Base-by-base conservation (phyloP, 2,329 filamentous ascomycete genomes). In the Volutella citrinella region DNA sequence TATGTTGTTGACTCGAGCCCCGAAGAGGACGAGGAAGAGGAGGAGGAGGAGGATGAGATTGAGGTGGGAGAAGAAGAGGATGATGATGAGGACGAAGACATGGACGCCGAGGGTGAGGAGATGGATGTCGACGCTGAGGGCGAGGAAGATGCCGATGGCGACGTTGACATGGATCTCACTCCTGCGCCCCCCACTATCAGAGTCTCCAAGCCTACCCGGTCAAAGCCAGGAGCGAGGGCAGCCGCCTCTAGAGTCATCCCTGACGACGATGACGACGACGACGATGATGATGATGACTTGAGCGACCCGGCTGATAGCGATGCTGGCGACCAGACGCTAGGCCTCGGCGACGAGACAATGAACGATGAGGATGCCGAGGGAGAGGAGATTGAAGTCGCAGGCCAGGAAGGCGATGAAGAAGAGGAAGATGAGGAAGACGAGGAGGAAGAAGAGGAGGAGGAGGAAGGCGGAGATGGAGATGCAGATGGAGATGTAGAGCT, bases 1-100 rank as follows among this genome's bases (percentile, higher is more conserved):
- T 80, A 80, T 34, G 72, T 78, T 21, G 71, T 80, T 16, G 75
- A 78, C 42, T 75, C 71, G 22, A 70, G 69, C 34, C 66, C 64
- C 22, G 66, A 69, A n/a, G 66, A 68, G 16, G 66, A 67, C 4
- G 68, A 68, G 3, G 64, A 55, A 1, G 57, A 65, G 8, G 64
- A 64, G 8, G 61, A 64, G 8, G 60, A 55, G 10, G 56, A 60
- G 17, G 52, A 55, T 11, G 56, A 61, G 13, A 56, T 61, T 13
- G 64, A 63, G 18, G 64, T 64, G 3, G 65, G 63, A 4, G 67
- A 64, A 8, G 65, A 65, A 10, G 64, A 65, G 12, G 66, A 65
- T 5, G 65, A 61, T 14, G 64, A 64, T 5, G 58, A 59, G 7
- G 57, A 56, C 13, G 59, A 63, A 7, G 63, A 59, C 16, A 61